Evolutionary conservation across 495 filamentous ascomycete species (phyloP), one percentile per base, ranked within the genome.

Genomic region (Penicillium pulvis): DNA sequence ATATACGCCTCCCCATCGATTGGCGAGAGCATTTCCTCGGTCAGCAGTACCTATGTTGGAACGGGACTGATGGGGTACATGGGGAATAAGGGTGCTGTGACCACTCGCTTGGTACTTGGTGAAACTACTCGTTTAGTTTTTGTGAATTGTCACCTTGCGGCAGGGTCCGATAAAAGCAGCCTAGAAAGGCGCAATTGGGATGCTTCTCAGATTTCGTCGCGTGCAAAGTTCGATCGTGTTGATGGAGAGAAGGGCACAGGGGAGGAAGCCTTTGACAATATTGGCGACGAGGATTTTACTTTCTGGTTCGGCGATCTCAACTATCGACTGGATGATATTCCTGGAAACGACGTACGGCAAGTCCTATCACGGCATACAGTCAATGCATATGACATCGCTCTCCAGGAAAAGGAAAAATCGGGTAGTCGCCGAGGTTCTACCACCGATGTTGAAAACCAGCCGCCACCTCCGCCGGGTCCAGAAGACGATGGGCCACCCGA

Each of bases 251-350:
- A 83, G 10, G 77, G 73, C 2, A 58, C 79, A n/a, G 66, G 71
- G 19, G 77, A 81, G 43, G 76, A 75, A 1, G 69, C 69, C 26
- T 75, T 75, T 11, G 91, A 96, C 59, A 76, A 74, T n/a, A 87
- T 99, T 58, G 92, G 91, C 2, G 87, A 92, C 47, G 92, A 93
- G 59, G 94, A 98, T 68, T 93, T 96, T 73, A 83, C 87, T 1
- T 96, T 98, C 63, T 97, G 93, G 91, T 92, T 96, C 69, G 95
- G 95, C 20, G 95, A 99, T 72, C 80, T 99, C 9, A 99, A 99
- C 71, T 99, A 97, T 65, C 83, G 95, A 35, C 79, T 99, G 1
- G 92, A 96, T 45, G 88, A 87, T 47, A 84, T 98, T 6, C 89
- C 94, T 0, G 92, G 90, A 0, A 90, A 91, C 48, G 95, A 97